A percentile compares a stretch with the other conserved stretches of the same genome.
Conservation (phyloP, 192 early-diverging fungal genomes). For the Coemansia sp. region DNA sequence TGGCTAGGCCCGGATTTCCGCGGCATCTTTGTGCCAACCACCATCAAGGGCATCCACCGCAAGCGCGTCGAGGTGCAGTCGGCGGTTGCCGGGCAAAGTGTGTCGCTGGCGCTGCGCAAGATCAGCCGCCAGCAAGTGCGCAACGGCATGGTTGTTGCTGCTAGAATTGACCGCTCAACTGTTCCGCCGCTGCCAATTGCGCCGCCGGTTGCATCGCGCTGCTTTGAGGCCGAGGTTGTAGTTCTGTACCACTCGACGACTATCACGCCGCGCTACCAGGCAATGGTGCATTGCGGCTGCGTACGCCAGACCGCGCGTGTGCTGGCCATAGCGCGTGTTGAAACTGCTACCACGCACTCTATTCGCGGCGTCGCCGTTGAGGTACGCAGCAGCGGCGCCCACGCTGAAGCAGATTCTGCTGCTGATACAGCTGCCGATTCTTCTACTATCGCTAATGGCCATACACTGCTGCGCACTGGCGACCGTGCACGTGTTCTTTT, state of each 20-base stretch:
- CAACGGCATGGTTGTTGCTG: conserved; percentile 63
- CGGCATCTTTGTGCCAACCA: conserved; percentile 77
- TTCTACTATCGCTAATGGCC: conserved; percentile 43
- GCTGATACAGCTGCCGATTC: conserved; percentile 47
- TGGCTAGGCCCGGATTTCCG: conserved; percentile 82
- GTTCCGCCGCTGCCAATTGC: not conserved
- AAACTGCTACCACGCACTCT: not conserved
- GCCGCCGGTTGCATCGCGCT: conserved; percentile 39
- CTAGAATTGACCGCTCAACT: conserved; percentile 10
- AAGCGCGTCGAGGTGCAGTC: conserved; percentile 78
- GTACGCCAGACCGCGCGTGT: conserved; percentile 87
- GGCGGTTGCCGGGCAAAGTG: conserved; percentile 81
- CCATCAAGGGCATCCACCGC: conserved; percentile 84
- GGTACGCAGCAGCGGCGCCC: not conserved
- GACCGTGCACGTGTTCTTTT: conserved; percentile 78
- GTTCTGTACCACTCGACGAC: conserved; percentile 91
- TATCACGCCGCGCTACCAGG: conserved; percentile 87
- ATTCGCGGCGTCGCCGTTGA: conserved; percentile 5
- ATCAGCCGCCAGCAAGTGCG: conserved; percentile 74
- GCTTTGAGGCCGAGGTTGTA: conserved; percentile 91
- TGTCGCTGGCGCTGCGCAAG: conserved; percentile 83
- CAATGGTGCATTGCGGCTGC: conserved; percentile 90
- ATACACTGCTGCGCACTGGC: conserved; percentile 68
- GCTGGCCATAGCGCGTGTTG: conserved; percentile 46
- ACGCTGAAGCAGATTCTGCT: conserved; percentile 2